phyloP scores from a whole-genome alignment of 2,329 filamentous ascomycete genomes.

The Metarhizium sp. region DNA sequence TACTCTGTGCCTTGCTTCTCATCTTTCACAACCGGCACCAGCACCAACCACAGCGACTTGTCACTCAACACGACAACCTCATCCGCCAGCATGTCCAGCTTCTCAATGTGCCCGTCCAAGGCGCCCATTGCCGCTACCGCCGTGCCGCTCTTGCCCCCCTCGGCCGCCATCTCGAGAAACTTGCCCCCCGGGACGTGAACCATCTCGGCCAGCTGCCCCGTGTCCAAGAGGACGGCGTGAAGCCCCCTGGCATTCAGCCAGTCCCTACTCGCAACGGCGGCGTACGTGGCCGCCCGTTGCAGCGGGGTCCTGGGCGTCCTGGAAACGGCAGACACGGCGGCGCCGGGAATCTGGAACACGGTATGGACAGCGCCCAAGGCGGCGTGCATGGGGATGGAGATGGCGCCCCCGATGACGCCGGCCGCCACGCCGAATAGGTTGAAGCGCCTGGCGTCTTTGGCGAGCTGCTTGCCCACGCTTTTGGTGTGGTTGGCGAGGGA shows the following conservation, averaged over 20 bases:
- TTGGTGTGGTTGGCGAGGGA: constrained; percentile 26
- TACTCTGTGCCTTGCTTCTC: neutral
- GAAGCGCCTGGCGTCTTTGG: constrained; percentile 25
- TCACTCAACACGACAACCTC: constrained; percentile 15
- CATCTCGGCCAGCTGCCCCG: constrained; percentile 18
- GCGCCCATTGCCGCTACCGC: constrained; percentile 14
- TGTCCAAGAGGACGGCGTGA: constrained; percentile 26
- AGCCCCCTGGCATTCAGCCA: constrained; percentile 32
- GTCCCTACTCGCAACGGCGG: constrained; percentile 30
- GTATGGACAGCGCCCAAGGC: constrained; percentile 27
- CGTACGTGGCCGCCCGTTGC: constrained; percentile 31
- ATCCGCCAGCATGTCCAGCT: constrained; percentile 18
- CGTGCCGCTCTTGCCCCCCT: constrained; percentile 9
- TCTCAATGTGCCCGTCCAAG: constrained; percentile 18
- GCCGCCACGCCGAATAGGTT: constrained; percentile 29
- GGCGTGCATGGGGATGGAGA: constrained; percentile 29
- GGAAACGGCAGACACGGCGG: constrained; percentile 22
- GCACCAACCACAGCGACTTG: constrained; percentile 27
- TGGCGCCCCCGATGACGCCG: constrained; percentile 25
- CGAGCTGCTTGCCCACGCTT: constrained; percentile 25
- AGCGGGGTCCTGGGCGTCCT: constrained; percentile 30
- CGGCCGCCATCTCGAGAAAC: constrained; percentile 28
- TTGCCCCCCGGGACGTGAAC: constrained; percentile 22
- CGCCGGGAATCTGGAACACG: constrained; percentile 22
- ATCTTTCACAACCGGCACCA: constrained; percentile 10